Percentiles rank a stretch among this genome's conserved stretches.
Evolutionary conservation across 208 protist species (phyloP).

Genomic region (Trypanosoma vivax): DNA sequence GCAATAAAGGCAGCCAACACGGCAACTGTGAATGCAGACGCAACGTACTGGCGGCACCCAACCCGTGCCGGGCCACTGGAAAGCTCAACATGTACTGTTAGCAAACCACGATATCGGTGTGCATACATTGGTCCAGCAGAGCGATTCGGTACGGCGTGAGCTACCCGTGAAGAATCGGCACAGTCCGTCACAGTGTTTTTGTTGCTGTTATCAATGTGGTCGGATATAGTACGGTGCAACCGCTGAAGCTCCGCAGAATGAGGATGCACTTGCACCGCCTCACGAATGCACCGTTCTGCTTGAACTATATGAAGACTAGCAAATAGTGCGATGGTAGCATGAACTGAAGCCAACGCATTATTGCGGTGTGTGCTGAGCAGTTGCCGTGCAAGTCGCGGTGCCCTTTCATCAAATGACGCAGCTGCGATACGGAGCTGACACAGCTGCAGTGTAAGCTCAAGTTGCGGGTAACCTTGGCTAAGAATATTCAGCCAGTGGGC

Average conservation of each 20-base stretch:
- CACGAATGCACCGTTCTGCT: constrained; percentile 11
- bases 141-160: background rate
- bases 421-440: constrained; percentile 14
- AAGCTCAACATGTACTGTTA: constrained; percentile 7
- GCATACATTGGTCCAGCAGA: background rate
- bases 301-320: constrained; percentile 15
- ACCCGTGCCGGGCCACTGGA: background rate
- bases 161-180: no score
- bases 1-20: background rate
- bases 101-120: constrained; percentile 12
- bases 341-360: constrained; percentile 6
- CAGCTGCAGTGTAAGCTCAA: background rate
- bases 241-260: constrained; percentile 15
- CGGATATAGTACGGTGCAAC: constrained; percentile 9
- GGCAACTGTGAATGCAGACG: constrained; percentile 1
- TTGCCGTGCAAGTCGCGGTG: background rate
- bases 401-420: constrained; percentile 9
- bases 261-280: constrained; percentile 14
- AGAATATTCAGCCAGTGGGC: constrained; percentile 10
- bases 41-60: background rate
- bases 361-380: background rate
- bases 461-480: constrained; percentile 3
- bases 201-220: background rate
- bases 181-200: no score
- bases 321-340: constrained; percentile 12